These are phyloP conservation scores for Colletotrichum brevisporum DNA, from an alignment of 2,329 filamentous ascomycete species.

Conservation along the genomic window DNA sequence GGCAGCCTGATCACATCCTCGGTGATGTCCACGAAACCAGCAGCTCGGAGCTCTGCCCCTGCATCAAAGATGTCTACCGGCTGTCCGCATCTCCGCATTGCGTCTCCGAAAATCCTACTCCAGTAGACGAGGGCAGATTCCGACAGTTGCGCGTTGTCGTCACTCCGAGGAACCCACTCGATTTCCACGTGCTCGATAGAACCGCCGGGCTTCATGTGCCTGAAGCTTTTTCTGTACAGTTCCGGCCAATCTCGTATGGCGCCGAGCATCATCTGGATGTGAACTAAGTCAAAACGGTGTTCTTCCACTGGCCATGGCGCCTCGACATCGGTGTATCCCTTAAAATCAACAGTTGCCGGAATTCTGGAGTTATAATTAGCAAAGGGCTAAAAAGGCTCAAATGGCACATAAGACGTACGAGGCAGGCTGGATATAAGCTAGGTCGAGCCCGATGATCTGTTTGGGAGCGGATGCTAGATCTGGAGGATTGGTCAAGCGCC, in stretches of 20 bases:
- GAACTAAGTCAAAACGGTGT: conserved; percentile 83
- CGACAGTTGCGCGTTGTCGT: conserved; percentile 72
- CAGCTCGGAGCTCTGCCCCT: conserved; percentile 71
- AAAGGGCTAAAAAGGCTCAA: neutral
- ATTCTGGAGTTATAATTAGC: conserved; percentile 66
- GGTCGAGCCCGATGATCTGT: conserved; percentile 55
- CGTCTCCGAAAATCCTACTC: conserved; percentile 77
- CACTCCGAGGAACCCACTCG: conserved; percentile 82
- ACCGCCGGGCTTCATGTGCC: conserved; percentile 83
- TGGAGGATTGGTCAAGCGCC: conserved; percentile 32
- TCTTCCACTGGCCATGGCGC: conserved; percentile 72
- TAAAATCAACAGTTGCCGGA: conserved; percentile 77
- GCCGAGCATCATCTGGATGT: conserved; percentile 84
- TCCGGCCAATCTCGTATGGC: conserved; percentile 82
- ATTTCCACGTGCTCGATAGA: conserved; percentile 91
- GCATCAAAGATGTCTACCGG: conserved; percentile 71
- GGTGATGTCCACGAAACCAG: conserved; percentile 85
- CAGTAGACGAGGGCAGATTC: conserved; percentile 75
- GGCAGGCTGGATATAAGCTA: conserved; percentile 57
- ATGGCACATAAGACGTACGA: conserved; percentile 50
- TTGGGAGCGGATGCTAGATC: conserved; percentile 33
- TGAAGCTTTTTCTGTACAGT: conserved; percentile 74
- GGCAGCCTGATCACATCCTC: conserved; percentile 79
- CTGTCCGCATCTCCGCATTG: conserved; percentile 75
- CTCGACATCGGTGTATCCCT: conserved; percentile 80